A percentile compares a stretch with the other conserved stretches of the same genome.
These are phyloP conservation scores for Solanum phureja DNA, from an alignment of 257 asterid species.

Conservation along the genomic window DNA sequence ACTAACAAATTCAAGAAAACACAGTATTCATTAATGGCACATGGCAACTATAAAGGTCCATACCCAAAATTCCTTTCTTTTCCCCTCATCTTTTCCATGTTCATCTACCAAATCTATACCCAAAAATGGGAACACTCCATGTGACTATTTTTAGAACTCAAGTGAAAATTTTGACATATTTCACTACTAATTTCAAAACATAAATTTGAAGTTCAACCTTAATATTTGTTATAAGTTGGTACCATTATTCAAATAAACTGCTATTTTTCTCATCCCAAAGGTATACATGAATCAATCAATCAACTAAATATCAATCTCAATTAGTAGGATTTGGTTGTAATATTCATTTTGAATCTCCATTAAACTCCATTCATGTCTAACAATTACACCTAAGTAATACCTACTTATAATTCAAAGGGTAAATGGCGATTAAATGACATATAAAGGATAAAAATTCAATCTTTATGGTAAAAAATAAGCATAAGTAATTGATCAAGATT, in stretches of 20 bases:
- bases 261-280: not conserved
- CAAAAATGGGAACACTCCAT: no score
- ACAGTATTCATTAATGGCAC: slow-evolving; percentile 3
- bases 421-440: not conserved
- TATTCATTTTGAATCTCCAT: not conserved
- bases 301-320: not conserved
- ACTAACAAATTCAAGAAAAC: not conserved
- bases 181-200: not conserved
- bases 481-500: not conserved
- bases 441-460: not conserved
- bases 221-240: not conserved
- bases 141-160: no score
- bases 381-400: not conserved
- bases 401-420: not conserved
- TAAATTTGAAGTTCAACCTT: not conserved
- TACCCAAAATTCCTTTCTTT: not conserved
- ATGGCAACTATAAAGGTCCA: slow-evolving; percentile 11
- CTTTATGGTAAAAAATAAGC: not conserved
- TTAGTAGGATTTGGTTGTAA: not conserved
- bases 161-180: not conserved
- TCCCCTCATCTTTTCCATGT: not conserved
- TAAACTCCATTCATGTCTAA: not conserved
- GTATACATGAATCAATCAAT: not conserved
- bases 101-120: not conserved
- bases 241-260: not conserved